These are phyloP conservation scores for Cornus florida DNA, from an alignment of 148 eudicot genomes.

Conservation along the genomic window DNA sequence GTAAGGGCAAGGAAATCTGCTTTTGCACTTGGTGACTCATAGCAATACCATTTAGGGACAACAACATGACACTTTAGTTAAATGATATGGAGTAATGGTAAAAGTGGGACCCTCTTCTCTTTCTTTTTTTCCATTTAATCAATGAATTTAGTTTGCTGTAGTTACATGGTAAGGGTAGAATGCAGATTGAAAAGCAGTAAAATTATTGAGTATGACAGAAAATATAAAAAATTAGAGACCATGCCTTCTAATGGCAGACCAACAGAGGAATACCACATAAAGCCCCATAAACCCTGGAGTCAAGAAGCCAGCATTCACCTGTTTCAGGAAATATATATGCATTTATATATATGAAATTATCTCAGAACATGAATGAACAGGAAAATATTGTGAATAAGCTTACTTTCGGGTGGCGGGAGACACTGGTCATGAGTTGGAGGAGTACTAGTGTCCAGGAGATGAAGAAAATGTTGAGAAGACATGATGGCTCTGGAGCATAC, in stretches of 20 bases:
- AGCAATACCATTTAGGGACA: no score
- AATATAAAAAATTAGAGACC: slow-evolving; percentile 1
- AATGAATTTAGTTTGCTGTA: no score
- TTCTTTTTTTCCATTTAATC: no score
- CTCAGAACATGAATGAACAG: slow-evolving; percentile 1
- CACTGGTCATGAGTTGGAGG: slow-evolving; percentile 78
- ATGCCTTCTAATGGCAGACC: slow-evolving; percentile 91
- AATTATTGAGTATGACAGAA: not conserved
- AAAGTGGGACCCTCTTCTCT: not conserved
- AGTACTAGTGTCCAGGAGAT: slow-evolving; percentile 77
- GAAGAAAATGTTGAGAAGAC: slow-evolving; percentile 70
- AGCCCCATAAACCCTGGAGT: slow-evolving; percentile 90
- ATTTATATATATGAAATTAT: not conserved
- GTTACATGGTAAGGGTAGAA: not conserved
- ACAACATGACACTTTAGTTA: no score
- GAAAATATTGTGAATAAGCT: not conserved
- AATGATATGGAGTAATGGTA: no score
- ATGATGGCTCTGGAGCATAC: slow-evolving; percentile 75
- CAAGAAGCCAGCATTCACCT: slow-evolving; percentile 75
- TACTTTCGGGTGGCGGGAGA: slow-evolving; percentile 76
- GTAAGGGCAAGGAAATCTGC: not conserved
- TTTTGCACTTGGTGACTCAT: no score
- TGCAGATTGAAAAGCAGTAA: not conserved
- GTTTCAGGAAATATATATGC: slow-evolving; percentile 16
- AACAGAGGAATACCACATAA: slow-evolving; percentile 80